Base-by-base conservation (phyloP, 2,329 filamentous ascomycete species). In the Ascochyta viciae-villosae region DNA sequence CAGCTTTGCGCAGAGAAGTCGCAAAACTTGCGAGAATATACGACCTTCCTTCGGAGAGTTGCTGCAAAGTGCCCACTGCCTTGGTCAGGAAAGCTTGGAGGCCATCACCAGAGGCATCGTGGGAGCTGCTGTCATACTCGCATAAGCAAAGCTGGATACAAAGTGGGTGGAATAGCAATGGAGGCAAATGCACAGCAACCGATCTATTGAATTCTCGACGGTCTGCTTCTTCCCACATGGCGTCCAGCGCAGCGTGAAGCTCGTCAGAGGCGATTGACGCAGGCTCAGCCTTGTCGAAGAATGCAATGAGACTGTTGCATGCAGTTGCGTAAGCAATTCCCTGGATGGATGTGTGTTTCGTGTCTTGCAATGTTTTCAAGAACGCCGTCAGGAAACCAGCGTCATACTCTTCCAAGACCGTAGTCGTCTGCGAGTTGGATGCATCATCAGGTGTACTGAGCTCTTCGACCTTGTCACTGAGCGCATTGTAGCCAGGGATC, bases 171-270 rank as follows among this genome's bases (percentile, higher is more conserved):
- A 80, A 73, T 12, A 79, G 63, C 1, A 80, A 40, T 4, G 57
- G 48, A 3, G 78, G 75, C 8, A 81, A 35, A 15, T 70, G 64
- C 40, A 78, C 59, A 5, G 77, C 68, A 1, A 78, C 70, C 2
- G 66, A 65, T 56, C 78, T 76, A 12, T 76, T 75, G 58, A 79
- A 81, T 38, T 82, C 80, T 46, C 81, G 75, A 44, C 77, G 77
- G 54, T 81, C 80, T 2, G 80, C 65, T 55, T 82, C 80, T 29
- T 76, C 76, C 78, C 79, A 82, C n/a, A 82, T 66, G 2, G 73
- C 72, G 35, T 75, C 64, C 19, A 77, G 42, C 0, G 67, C 46
- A 22, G 51, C 34, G 37, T 64, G 60, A 3, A 76, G 48, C 4
- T 71, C 65, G 2, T 56, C 19, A 1, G 58, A 33, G 7, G 58